Conservation (phyloP, 345 rosid species). For the Arabidopsis arenosa region DNA sequence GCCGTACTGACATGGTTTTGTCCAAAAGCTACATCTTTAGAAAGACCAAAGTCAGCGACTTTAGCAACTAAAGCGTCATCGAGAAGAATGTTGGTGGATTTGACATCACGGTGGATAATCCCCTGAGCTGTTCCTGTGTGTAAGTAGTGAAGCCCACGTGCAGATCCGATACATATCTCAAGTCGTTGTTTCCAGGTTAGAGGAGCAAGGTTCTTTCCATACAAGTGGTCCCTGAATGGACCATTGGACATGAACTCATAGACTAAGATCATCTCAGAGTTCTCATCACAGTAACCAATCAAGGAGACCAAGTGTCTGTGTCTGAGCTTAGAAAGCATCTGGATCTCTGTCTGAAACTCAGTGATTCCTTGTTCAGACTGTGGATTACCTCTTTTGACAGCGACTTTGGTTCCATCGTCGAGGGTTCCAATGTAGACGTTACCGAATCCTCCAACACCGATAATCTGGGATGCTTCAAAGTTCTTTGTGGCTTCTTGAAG, state of each 20-base stretch:
- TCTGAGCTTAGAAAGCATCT: conserved; percentile 85
- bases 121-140: conserved; percentile 95
- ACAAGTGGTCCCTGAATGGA: conserved; percentile 75
- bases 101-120: conserved; percentile 85
- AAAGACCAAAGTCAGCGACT: conserved; percentile 82
- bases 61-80: conserved; percentile 82
- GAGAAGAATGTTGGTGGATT: conserved; percentile 79
- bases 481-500: conserved; percentile 77
- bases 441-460: conserved; percentile 87
- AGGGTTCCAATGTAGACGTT: conserved; percentile 71
- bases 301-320: conserved; percentile 85
- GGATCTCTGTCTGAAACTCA: conserved; percentile 84
- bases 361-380: conserved; percentile 90
- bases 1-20: conserved; percentile 68
- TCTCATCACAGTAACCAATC: conserved; percentile 81
- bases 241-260: conserved; percentile 87
- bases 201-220: conserved; percentile 69
- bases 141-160: conserved; percentile 81
- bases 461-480: conserved; percentile 64
- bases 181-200: conserved; percentile 79
- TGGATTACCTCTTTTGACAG: conserved; percentile 86
- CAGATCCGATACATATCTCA: conserved; percentile 79
- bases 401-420: conserved; percentile 76
- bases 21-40: conserved; percentile 75
- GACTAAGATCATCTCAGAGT: conserved; percentile 80